These are phyloP conservation scores for Dianthus caryophyllus DNA, from an alignment of 148 eudicot species.

Conservation along the genomic window DNA sequence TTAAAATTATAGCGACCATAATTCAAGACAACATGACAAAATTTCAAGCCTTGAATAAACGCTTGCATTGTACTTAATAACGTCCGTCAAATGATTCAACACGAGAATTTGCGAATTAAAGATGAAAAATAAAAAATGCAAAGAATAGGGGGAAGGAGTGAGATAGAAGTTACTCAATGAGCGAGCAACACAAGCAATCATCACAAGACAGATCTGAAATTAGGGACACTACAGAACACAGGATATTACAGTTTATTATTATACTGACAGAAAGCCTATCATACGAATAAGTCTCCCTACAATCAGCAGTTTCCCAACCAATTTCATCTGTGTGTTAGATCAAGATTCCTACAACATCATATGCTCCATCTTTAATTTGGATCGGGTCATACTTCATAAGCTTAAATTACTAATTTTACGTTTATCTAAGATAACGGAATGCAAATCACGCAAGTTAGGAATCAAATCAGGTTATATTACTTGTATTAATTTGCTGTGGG, in stretches of 20 bases:
- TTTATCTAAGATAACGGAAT: neutral
- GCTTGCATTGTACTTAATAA: too few relatives aligned
- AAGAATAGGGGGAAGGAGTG: neutral
- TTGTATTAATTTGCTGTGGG: constrained; percentile 5
- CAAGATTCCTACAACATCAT: constrained; percentile 28
- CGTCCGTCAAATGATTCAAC: too few relatives aligned
- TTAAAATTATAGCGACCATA: too few relatives aligned
- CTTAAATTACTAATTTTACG: constrained; percentile 16
- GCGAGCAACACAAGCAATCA: constrained; percentile 13
- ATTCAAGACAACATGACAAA: too few relatives aligned
- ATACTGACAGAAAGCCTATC: constrained; percentile 16
- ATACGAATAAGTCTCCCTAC: neutral
- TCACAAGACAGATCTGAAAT: constrained; percentile 9
- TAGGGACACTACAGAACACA: too few relatives aligned
- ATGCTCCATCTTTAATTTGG: constrained; percentile 16
- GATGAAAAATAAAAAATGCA: neutral
- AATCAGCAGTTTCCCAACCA: constrained; percentile 10
- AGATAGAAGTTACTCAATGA: neutral
- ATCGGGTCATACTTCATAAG: constrained; percentile 16
- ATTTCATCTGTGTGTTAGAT: constrained; percentile 18
- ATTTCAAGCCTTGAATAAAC: too few relatives aligned
- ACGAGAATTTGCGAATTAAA: too few relatives aligned
- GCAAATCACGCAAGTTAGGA: constrained; percentile 11
- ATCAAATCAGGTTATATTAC: constrained; percentile 22
- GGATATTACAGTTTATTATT: too few relatives aligned